Conservation (phyloP, 169 alveolate genomes). For the Plasmodium gaboni region DNA sequence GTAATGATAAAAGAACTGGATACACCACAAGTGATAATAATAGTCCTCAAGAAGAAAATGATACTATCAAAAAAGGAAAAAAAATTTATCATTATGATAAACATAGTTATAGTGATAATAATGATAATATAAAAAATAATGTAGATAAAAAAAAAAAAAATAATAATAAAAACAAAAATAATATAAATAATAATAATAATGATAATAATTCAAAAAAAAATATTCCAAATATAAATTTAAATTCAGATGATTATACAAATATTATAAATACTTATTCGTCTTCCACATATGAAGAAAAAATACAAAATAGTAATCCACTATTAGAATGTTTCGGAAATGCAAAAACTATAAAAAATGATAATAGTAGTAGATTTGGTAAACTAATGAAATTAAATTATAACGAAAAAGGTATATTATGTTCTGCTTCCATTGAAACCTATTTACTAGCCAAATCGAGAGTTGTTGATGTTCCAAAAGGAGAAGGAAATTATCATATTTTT, state of each 20-base stretch:
- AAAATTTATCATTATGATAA: slow-evolving; percentile 4
- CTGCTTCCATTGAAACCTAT: slow-evolving; percentile 96
- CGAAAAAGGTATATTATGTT: slow-evolving; percentile 88
- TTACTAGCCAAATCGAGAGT: slow-evolving; percentile 97
- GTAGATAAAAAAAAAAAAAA: slow-evolving; percentile 15
- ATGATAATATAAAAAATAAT: not conserved
- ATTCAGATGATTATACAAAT: not conserved
- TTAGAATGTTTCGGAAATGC: slow-evolving; percentile 99
- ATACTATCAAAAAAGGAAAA: not conserved
- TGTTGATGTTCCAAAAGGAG: slow-evolving; percentile 89
- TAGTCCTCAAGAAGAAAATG: slow-evolving; percentile 1
- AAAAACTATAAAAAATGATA: slow-evolving; percentile 97
- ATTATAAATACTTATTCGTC: not conserved
- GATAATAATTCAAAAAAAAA: not conserved
- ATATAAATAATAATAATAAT: not conserved
- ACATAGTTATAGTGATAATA: not conserved
- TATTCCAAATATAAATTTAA: not conserved
- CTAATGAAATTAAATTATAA: slow-evolving; percentile 94
- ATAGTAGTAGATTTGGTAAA: slow-evolving; percentile 98
- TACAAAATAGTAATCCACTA: slow-evolving; percentile 96
- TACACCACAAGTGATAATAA: not conserved
- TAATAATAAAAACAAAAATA: not conserved
- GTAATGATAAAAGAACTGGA: too few species aligned
- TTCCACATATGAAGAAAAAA: slow-evolving; percentile 79
- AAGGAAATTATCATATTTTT: slow-evolving; percentile 98